Evolutionary conservation across 805 yeast genomes (phyloP).

Genomic region (Kluyveromyces aestuarii): DNA sequence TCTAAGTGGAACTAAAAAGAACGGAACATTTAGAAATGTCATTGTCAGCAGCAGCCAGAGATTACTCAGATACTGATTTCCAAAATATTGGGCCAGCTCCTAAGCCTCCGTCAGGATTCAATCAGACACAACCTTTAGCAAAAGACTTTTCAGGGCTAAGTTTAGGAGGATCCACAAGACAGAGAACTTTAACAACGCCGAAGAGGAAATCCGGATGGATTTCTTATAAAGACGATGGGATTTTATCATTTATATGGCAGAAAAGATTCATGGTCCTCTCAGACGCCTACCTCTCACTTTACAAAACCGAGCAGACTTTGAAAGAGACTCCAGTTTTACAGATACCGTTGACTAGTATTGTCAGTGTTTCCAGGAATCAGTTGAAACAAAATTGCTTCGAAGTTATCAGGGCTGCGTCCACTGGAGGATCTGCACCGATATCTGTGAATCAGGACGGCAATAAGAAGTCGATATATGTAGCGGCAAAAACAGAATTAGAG

Average conservation of each 20-base stretch:
- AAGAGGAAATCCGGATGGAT: conserved; percentile 61
- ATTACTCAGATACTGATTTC: conserved; percentile 38
- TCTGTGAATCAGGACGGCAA: conserved; percentile 15
- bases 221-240: conserved; percentile 85
- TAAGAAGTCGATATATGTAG: conserved; percentile 58
- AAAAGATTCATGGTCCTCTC: conserved; percentile 72
- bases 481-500: conserved; percentile 72
- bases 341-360: conserved; percentile 49
- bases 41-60: conserved; percentile 37
- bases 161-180: conserved; percentile 11
- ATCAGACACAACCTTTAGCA: conserved; percentile 29
- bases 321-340: conserved; percentile 38
- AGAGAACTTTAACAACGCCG: conserved; percentile 6
- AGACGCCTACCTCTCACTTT: conserved; percentile 67
- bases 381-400: conserved; percentile 77
- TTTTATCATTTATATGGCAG: conserved; percentile 86
- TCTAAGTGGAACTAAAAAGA: neutral
- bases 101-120: conserved; percentile 37
- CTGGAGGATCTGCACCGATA: neutral
- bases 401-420: conserved; percentile 31
- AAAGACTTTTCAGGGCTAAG: conserved; percentile 27
- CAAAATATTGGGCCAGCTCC: conserved; percentile 51
- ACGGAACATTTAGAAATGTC: conserved; percentile 24
- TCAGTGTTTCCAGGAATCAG: conserved; percentile 58
- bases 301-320: conserved; percentile 47